Base-by-base conservation (phyloP, 805 yeast species). In the Kodamaea restingae region DNA sequence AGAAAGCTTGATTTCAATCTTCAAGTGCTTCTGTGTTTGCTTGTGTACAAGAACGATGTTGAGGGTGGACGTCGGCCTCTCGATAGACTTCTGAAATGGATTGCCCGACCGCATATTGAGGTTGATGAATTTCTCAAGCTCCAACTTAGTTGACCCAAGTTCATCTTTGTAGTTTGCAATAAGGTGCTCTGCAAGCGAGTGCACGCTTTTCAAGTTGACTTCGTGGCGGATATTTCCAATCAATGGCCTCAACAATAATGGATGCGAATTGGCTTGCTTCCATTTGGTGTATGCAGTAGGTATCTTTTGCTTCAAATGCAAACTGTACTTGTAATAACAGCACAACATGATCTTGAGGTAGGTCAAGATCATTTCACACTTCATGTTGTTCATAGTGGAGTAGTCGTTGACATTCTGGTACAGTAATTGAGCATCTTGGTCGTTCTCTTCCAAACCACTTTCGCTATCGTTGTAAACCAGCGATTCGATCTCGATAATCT, bases 401-500 rank as follows among this genome's bases (percentile, higher is more conserved):
- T 60, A 56, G 2, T 50, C 47, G 33, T 55, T 55, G 38, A 58
- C 56, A 39, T 59, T 58, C 35, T 60, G 62, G 35, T 63, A 60
- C 32, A 51, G 46, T 21, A 37, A 15, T 6, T 21, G 28, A 35
- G 56, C 57, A 29, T 45, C 51, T 32, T 69, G 75, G 40, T 66
- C 73, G 38, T 63, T 65, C 29, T 54, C 62, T 11, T 14, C 9
- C 4, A 21, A n/a, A 14, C 15, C 20, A 14, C 21, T 17, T 14
- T 37, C 40, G 25, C 45, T 35, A 27, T 64, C 67, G 40, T 63
- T 68, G 47, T 60, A 65, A 3, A 73, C 65, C 11, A 78, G 70
- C n/a, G 78, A 66, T 45, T 82, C 93, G 36, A 90, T 72, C 55
- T 85, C 95, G 26, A 90, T 64, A 26, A 76, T 64, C 44, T 81